phyloP scores from a whole-genome alignment of 371 early-diverging fungal genomes.

The Mucor saturninus region DNA sequence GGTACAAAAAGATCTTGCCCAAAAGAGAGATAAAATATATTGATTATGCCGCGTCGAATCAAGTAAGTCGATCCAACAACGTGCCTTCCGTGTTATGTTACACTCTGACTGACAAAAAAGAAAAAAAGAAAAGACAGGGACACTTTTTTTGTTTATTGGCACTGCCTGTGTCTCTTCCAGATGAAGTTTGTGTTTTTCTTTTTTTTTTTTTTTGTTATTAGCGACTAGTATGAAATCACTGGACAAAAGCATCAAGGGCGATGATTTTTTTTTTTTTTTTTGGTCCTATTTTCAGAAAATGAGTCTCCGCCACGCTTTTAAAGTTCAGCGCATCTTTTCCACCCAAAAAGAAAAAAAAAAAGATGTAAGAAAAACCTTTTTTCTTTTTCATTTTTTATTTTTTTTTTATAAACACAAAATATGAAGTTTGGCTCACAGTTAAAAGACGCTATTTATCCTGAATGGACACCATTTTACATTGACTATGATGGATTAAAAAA shows the following conservation, averaged over 20 bases:
- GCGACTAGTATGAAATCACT: too few species aligned
- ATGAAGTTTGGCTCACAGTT: slow-evolving; percentile 97
- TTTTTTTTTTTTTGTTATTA: neutral
- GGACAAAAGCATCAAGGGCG: neutral
- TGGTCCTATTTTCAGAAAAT: too few species aligned
- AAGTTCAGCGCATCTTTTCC: neutral
- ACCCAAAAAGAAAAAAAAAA: neutral
- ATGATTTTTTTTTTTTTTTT: neutral
- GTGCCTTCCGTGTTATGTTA: slow-evolving; percentile 20
- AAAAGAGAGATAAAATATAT: too few species aligned
- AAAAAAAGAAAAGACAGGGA: too few species aligned
- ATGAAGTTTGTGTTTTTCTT: neutral
- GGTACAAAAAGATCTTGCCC: too few species aligned
- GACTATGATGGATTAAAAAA: slow-evolving; percentile 92
- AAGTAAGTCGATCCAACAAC: slow-evolving; percentile 13
- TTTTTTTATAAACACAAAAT: neutral
- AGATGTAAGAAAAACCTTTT: slow-evolving; percentile 2
- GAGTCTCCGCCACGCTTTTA: neutral
- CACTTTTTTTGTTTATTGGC: neutral
- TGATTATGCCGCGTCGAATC: slow-evolving; percentile 9
- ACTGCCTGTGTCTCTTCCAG: neutral
- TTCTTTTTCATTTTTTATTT: neutral
- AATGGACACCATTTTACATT: slow-evolving; percentile 91
- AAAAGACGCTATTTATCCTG: slow-evolving; percentile 78
- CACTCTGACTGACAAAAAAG: neutral